Percentiles rank a stretch among this genome's conserved stretches.
These are phyloP conservation scores for Buddleja alternifolia DNA, from an alignment of 257 asterid genomes.

Conservation along the genomic window DNA sequence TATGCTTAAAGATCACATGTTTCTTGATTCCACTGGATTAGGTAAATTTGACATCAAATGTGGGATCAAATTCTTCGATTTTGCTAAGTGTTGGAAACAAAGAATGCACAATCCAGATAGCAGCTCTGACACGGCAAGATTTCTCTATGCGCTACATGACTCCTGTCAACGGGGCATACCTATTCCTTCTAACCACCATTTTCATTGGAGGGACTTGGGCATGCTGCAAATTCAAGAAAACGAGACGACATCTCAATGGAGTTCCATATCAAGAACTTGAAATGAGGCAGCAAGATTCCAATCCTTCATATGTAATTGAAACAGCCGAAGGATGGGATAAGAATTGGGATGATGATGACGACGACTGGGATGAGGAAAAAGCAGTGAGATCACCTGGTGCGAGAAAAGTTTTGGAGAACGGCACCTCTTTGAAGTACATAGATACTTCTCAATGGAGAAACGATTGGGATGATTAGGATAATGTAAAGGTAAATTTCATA, in stretches of 20 bases:
- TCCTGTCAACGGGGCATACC: slow-evolving; percentile 47
- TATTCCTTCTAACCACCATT: slow-evolving; percentile 46
- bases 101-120: slow-evolving; percentile 42
- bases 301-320: slow-evolving; percentile 36
- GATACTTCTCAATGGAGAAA: slow-evolving; percentile 32
- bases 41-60: slow-evolving; percentile 47
- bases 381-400: slow-evolving; percentile 34
- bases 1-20: slow-evolving; percentile 11
- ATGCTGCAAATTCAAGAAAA: slow-evolving; percentile 46
- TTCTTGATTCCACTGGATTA: slow-evolving; percentile 31
- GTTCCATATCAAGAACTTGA: slow-evolving; percentile 64
- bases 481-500: too few species aligned
- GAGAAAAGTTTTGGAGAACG: slow-evolving; percentile 16
- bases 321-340: slow-evolving; percentile 55
- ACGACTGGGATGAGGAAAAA: slow-evolving; percentile 63
- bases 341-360: slow-evolving; percentile 65
- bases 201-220: slow-evolving; percentile 48
- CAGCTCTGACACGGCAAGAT: slow-evolving; percentile 35
- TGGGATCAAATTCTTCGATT: slow-evolving; percentile 40
- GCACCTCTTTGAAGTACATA: slow-evolving; percentile 34
- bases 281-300: slow-evolving; percentile 48
- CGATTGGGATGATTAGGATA: slow-evolving; percentile 31
- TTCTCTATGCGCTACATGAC: slow-evolving; percentile 34
- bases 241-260: slow-evolving; percentile 44
- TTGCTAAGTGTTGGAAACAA: slow-evolving; percentile 35